Evolutionary conservation across 2,329 filamentous ascomycete species (phyloP), one percentile per base, ranked within the genome.

Genomic region (Cladosporium phlei): DNA sequence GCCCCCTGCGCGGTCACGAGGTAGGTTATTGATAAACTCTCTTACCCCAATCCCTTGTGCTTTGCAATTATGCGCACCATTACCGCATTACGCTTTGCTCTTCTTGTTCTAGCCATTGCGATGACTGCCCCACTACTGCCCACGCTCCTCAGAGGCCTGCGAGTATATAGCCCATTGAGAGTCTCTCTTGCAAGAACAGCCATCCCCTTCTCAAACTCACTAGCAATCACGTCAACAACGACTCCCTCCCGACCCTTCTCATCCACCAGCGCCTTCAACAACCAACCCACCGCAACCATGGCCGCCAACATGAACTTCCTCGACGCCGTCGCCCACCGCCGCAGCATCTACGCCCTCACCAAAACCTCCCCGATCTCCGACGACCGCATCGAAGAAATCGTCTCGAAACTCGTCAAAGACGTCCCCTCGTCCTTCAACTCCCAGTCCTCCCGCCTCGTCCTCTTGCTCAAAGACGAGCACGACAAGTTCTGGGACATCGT

Each of bases 381-480:
- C 72, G 67, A 73, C 43, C 78, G 88, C 60, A 73, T 90, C 67
- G 70, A 78, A 60, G 78, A 85, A 59, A 79, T 90, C 62, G 76
- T 71, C 48, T 65, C 71, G 43, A 60, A 71, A 48, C 74, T 80
- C 46, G 73, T 93, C 56, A 72, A 80, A 50, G 75, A 88, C 66
- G 76, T 84, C 2, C 90, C 90, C 32, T 85, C 80, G 43, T 82
- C 83, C 54, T 96, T 95, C 83, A 95, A 96, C 80, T 86, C 82
- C 32, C 90, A 95, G 74, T 82, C 82, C 56, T 85, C 86, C 56
- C 83, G 90, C 50, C 71, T 85, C 49, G 78, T 95, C 38, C 78
- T 95, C 42, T 79, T 96, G 46, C 76, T 93, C 61, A 83, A 85
- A 60, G 79, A 78, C 52, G 86, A 95, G 68, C 90, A 96, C 73